These are phyloP conservation scores for Cystofilobasidium macerans DNA, from an alignment of 768 basidiomycete species.

Conservation along the genomic window DNA sequence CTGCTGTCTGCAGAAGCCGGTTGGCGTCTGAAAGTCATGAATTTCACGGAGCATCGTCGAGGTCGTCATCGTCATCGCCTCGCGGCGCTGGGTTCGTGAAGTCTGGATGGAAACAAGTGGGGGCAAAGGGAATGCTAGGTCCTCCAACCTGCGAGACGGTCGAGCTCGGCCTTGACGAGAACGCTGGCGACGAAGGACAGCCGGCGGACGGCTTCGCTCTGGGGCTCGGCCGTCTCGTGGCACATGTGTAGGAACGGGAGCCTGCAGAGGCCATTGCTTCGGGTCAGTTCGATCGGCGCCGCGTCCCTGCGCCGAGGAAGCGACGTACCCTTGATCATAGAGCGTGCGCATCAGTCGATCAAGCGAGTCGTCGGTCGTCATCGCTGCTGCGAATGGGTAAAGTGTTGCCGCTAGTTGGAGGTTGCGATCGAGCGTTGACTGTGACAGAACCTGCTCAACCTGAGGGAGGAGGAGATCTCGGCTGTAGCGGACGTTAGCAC, in stretches of 20 bases:
- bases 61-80: background rate
- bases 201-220: background rate
- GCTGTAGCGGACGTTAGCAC: background rate
- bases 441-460: background rate
- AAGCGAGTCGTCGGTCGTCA: background rate
- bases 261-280: background rate
- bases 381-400: background rate
- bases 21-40: no score
- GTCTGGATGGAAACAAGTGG: background rate
- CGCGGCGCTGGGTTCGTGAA: background rate
- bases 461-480: background rate
- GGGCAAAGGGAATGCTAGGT: background rate
- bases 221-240: background rate
- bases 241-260: constrained; percentile 4
- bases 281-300: background rate
- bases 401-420: background rate
- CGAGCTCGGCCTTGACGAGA: background rate
- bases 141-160: background rate
- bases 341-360: constrained; percentile 1
- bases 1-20: background rate
- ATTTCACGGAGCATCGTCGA: no score
- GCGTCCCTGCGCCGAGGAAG: background rate
- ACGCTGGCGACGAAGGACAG: constrained; percentile 3
- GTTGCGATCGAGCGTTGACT: background rate
- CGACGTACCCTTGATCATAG: background rate